Conservation (phyloP, 345 rosid genomes). For the Aurinia saxatilis region DNA sequence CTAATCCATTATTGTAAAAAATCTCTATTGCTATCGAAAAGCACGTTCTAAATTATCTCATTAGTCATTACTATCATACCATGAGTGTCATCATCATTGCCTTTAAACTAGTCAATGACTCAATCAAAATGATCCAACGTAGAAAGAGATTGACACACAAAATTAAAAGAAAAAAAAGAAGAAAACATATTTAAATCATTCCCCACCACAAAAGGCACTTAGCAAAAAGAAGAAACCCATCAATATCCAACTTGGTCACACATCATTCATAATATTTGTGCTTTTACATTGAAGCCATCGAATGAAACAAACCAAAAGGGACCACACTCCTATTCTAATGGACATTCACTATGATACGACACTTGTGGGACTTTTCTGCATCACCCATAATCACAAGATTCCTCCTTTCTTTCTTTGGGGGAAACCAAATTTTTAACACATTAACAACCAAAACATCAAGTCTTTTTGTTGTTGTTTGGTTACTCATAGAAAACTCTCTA, state of each 20-base stretch:
- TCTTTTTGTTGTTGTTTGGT: background rate
- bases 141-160: background rate
- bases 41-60: background rate
- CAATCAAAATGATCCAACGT: slow-evolving; percentile 5
- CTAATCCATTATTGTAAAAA: background rate
- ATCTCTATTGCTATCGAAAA: background rate
- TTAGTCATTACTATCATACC: background rate
- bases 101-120: slow-evolving; percentile 25
- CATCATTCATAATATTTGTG: slow-evolving; percentile 26
- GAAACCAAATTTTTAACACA: background rate
- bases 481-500: background rate
- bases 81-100: slow-evolving; percentile 14
- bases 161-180: background rate
- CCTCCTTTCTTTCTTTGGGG: slow-evolving; percentile 12
- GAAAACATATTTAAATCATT: background rate
- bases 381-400: slow-evolving; percentile 25
- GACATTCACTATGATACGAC: slow-evolving; percentile 23
- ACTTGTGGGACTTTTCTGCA: slow-evolving; percentile 25
- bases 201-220: slow-evolving; percentile 25
- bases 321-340: slow-evolving; percentile 18
- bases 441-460: background rate
- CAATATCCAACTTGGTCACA: slow-evolving; percentile 27
- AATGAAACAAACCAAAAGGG: slow-evolving; percentile 24
- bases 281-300: slow-evolving; percentile 23
- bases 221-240: slow-evolving; percentile 18